phyloP scores from a whole-genome alignment of 2,329 filamentous ascomycete genomes.

The Xylariaceae sp. region DNA sequence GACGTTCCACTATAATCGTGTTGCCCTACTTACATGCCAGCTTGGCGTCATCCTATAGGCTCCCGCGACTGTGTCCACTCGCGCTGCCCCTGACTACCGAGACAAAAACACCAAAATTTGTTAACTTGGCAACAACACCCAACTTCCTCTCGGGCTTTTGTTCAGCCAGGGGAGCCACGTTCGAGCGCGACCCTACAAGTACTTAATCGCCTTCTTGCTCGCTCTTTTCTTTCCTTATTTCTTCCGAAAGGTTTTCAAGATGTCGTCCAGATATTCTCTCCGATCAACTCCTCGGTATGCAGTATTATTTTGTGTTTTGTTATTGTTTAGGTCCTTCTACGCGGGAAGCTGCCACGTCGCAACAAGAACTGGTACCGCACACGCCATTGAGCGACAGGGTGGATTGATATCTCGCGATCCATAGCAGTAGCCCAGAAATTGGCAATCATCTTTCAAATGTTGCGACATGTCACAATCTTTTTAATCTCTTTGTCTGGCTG shows the following conservation, averaged over 20 bases:
- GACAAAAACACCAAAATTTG: constrained; percentile 18
- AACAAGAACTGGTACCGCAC: not conserved
- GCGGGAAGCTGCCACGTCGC: not conserved
- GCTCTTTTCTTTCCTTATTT: constrained; percentile 17
- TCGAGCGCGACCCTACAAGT: constrained; percentile 19
- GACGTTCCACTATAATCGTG: no score
- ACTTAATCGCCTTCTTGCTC: constrained; percentile 26
- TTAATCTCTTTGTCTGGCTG: not conserved
- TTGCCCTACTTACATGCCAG: no score
- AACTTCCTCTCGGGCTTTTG: constrained; percentile 4
- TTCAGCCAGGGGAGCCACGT: not conserved
- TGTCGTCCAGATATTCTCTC: constrained; percentile 22
- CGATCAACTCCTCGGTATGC: constrained; percentile 23
- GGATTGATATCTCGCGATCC: not conserved
- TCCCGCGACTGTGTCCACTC: not conserved
- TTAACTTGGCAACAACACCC: constrained; percentile 12
- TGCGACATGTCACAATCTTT: not conserved
- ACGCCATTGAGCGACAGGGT: not conserved
- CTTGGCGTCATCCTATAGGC: no score
- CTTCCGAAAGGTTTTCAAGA: constrained; percentile 7
- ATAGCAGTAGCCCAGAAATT: not conserved
- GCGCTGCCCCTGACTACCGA: constrained; percentile 14
- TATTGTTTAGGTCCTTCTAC: not conserved
- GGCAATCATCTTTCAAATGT: not conserved
- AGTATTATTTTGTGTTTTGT: constrained; percentile 4